Evolutionary conservation across 306 rosid species (phyloP), one percentile per base, ranked within the genome.

Genomic region (Argentina anserina): DNA sequence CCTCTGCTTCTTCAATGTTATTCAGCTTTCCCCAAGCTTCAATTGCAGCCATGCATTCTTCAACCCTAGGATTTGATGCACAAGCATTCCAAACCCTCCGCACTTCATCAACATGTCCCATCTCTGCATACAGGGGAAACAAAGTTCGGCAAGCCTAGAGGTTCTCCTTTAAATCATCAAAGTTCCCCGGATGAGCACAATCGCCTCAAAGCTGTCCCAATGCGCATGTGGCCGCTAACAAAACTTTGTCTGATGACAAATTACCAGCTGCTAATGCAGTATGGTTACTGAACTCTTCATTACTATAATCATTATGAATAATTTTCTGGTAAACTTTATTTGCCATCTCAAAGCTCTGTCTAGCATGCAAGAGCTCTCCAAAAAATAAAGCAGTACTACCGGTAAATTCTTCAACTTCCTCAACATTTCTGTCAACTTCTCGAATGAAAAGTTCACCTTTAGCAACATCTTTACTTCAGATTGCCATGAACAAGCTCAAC

Each of bases 131-230:
- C 36, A 88, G 79, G 14, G 87, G 86, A 72, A 89, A 89, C 66
- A 88, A 77, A 73, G 12, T 13, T 62, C 25, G 79, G 73, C 89
- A 84, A 21, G 39, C 76, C 87, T 78, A 31, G 6, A 69, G 80
- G 63, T 83, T 77, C 59, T 58, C 43, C 21, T 72, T 85, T 21
- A 86, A 68, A 73, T 76, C 49, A 45, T 68, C 81, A n/a, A n/a
- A n/a, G n/a, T n/a, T n/a, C 97, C 99, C 85, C 76, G 78, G 60
- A 39, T 88, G 86, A 65, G 86, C 79, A n/a, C n/a, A n/a, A n/a
- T n/a, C n/a, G n/a, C n/a, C 76, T 94, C 99, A 70, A 91, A n/a
- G 89, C 87, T 91, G 99, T 70, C 97, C 99, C 70, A 87, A 73
- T 64, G 88, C 77, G 84, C 95, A 91, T 73, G 84, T 82, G 63